Conservation (phyloP, 805 yeast species). For the Teunomyces cretensis region DNA sequence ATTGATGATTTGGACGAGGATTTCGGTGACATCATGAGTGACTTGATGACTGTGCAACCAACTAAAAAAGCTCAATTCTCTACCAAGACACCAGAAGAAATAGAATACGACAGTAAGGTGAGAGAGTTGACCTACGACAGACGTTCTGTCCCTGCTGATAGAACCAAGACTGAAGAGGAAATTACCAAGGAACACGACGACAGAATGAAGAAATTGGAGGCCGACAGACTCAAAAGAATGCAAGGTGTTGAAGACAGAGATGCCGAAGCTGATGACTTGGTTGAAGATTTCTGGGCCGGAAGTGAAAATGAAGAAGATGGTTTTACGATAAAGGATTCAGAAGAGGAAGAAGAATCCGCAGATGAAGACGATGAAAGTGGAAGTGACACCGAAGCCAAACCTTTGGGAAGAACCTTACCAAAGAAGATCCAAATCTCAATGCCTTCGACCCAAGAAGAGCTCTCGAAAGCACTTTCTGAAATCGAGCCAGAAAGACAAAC, state of each 20-base stretch:
- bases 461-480: slow-evolving; percentile 29
- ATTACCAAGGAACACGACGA: slow-evolving; percentile 57
- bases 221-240: slow-evolving; percentile 72
- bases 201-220: slow-evolving; percentile 61
- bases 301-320: slow-evolving; percentile 48
- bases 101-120: slow-evolving; percentile 65
- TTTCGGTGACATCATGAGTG: slow-evolving; percentile 68
- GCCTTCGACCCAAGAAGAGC: slow-evolving; percentile 32
- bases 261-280: slow-evolving; percentile 67
- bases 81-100: slow-evolving; percentile 41
- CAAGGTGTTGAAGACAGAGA: slow-evolving; percentile 57
- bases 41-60: slow-evolving; percentile 32
- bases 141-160: slow-evolving; percentile 77
- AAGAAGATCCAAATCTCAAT: slow-evolving; percentile 14
- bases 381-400: slow-evolving; percentile 12
- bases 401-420: slow-evolving; percentile 9
- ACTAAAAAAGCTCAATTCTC: slow-evolving; percentile 21
- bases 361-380: slow-evolving; percentile 34
- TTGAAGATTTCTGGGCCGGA: slow-evolving; percentile 66
- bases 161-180: slow-evolving; percentile 79
- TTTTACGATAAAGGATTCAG: slow-evolving; percentile 29
- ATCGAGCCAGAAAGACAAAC: slow-evolving; percentile 44
- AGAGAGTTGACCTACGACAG: slow-evolving; percentile 66
- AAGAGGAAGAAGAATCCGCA: slow-evolving; percentile 41
- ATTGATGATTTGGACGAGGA: slow-evolving; percentile 71